Evolutionary conservation across 1,139 yeast species (phyloP).

Genomic region (Candida glucosophila): DNA sequence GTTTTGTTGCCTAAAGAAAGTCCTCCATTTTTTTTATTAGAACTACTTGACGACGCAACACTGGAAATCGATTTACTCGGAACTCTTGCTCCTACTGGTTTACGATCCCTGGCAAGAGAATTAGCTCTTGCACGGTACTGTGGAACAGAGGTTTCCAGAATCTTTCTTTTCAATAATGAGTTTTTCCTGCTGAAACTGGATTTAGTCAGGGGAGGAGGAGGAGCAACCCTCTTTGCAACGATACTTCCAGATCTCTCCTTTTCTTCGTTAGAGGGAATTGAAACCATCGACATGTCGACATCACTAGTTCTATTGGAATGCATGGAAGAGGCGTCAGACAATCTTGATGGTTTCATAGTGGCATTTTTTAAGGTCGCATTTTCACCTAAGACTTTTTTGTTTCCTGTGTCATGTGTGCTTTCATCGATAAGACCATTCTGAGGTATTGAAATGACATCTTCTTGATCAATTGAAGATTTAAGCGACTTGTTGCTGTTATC

Average conservation of each 20-base stretch:
- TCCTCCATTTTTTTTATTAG: constrained; percentile 4
- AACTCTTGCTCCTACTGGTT: constrained; percentile 2
- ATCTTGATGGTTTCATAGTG: too few species aligned
- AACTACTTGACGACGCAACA: constrained; percentile 10
- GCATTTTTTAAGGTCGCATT: too few species aligned
- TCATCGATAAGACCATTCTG: too few species aligned
- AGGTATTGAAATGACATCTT: too few species aligned
- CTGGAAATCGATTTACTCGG: constrained; percentile 9
- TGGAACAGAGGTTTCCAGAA: neutral
- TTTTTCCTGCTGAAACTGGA: constrained; percentile 3
- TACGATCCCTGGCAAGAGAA: constrained; percentile 3
- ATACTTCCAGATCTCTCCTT: constrained; percentile 18
- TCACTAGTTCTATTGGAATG: too few species aligned
- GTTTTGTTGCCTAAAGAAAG: constrained; percentile 5
- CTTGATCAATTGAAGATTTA: too few species aligned
- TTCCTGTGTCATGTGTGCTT: too few species aligned
- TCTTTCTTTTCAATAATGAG: constrained; percentile 2
- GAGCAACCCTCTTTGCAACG: constrained; percentile 65
- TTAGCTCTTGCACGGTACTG: too few species aligned
- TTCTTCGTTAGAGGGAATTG: constrained; percentile 6
- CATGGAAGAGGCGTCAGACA: too few species aligned
- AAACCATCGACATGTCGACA: constrained; percentile 3
- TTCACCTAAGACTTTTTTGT: too few species aligned
- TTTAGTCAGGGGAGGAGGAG: constrained; percentile 50
- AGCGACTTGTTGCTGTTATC: too few species aligned